Base-by-base conservation (phyloP, 345 rosid genomes). In the Eucalyptus erythrocorys region DNA sequence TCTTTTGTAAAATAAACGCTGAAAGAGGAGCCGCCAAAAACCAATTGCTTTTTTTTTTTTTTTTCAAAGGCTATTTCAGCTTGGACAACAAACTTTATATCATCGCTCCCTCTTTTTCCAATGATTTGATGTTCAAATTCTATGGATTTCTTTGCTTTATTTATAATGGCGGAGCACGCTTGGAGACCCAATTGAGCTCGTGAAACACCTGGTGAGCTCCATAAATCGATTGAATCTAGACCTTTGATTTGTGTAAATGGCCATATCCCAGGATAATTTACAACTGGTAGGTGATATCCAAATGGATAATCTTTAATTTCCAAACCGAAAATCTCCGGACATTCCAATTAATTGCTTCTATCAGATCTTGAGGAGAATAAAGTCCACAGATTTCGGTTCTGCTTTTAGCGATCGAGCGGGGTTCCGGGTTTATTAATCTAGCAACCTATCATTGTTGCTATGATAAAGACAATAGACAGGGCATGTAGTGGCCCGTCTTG, bases 121-220 rank as follows among this genome's bases (percentile, higher is more conserved):
- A 21, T 40, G 47, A 76, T 76, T 76, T 76, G 30, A 24, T 21
- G 47, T 76, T 76, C 9, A 22, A 37, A 10, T 27, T 6, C 82
- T 13, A 19, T 21, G 82, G 30, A 19, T 40, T 76, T 40, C 47
- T 40, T 76, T 21, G 82, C 42, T 76, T 40, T 21, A 37, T 21
- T 11, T 37, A 40, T 40, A 37, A 17, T 11, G 14, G 15, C 24
- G 14, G 82, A 21, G 82, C 45, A 71, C 57, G 57, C 57, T 51
- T 51, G 27, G 26, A 71, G 82, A 71, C 82, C 82, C 6, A 1
- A 42, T 22, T 21, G 27, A 21, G 15, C 47, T 7, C 14, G 3
- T 6, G 47, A 12, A 76, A 76, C 14, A 10, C 12, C 27, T 3
- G 0, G 8, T 10, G 10, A 37, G 26, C 26, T 21, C 3, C 3